Percentiles rank a stretch among this genome's conserved stretches.
Evolutionary conservation across 805 yeast genomes (phyloP).

Genomic region (Pichia sporocuriosa): DNA sequence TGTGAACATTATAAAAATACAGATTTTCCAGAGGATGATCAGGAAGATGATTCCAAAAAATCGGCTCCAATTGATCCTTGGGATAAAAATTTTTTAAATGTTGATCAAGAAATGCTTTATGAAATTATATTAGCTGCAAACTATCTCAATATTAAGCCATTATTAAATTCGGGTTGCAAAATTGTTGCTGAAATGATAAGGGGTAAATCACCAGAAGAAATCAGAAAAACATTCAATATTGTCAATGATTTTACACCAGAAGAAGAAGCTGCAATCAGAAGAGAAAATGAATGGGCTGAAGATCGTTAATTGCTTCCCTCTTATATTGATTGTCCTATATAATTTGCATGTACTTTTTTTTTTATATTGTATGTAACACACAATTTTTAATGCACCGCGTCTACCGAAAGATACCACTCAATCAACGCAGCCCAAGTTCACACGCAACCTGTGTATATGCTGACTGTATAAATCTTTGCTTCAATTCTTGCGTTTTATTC

Average conservation of each 20-base stretch:
- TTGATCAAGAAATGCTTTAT: slow-evolving; percentile 85
- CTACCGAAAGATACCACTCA: no score
- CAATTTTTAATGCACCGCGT: no score
- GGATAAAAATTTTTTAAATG: slow-evolving; percentile 91
- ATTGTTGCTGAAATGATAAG: slow-evolving; percentile 80
- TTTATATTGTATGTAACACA: no score
- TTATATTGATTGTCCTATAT: no score
- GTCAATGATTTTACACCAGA: slow-evolving; percentile 81
- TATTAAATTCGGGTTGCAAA: slow-evolving; percentile 73
- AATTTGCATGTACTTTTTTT: no score
- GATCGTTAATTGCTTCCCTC: slow-evolving; percentile 47
- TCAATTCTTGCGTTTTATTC: no score
- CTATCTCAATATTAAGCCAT: slow-evolving; percentile 66
- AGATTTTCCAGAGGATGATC: slow-evolving; percentile 65
- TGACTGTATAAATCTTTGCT: no score
- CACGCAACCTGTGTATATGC: no score
- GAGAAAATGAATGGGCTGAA: slow-evolving; percentile 90
- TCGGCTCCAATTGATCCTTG: slow-evolving; percentile 92
- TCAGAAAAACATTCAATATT: slow-evolving; percentile 71
- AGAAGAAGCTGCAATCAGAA: slow-evolving; percentile 80
- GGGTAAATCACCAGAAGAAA: slow-evolving; percentile 74
- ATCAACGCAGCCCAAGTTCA: no score
- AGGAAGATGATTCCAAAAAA: slow-evolving; percentile 77
- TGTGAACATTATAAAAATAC: slow-evolving; percentile 89
- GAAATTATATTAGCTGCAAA: slow-evolving; percentile 80